phyloP scores from a whole-genome alignment of 2,329 filamentous ascomycete species.

The Beauveria sp. region DNA sequence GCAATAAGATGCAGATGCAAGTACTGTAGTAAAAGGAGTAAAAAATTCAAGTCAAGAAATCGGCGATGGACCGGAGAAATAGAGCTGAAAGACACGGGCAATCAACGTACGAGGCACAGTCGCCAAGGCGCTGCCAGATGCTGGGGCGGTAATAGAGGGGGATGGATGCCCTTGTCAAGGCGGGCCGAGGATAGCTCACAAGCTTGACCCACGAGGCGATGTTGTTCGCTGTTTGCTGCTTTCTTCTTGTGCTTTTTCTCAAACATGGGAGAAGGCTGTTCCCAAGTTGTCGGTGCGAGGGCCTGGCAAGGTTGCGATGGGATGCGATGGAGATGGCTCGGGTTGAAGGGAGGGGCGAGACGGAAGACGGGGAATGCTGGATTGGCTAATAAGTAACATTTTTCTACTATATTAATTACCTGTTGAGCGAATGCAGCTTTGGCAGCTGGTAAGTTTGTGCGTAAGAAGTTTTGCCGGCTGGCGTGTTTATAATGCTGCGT shows the following conservation, averaged over 20 bases:
- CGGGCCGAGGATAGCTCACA: background rate
- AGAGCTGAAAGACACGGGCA: background rate
- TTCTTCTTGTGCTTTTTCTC: background rate
- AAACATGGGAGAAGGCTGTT: background rate
- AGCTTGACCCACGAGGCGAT: background rate
- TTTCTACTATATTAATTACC: background rate
- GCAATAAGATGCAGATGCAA: background rate
- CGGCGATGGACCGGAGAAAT: slow-evolving; percentile 1
- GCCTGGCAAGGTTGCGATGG: background rate
- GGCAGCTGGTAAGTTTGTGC: background rate
- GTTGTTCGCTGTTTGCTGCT: too few species aligned
- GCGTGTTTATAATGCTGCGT: background rate
- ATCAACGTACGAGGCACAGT: slow-evolving; percentile 5
- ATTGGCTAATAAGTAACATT: background rate
- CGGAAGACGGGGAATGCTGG: background rate
- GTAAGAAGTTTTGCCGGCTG: background rate
- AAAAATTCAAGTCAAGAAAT: background rate
- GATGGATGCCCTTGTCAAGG: background rate
- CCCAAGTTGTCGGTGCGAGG: background rate
- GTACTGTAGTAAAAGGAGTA: background rate
- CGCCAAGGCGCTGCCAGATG: slow-evolving; percentile 4
- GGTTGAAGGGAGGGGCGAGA: background rate
- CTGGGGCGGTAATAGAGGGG: background rate
- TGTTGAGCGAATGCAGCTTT: background rate
- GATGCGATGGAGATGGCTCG: background rate